Evolutionary conservation across 768 basidiomycete species (phyloP), one percentile per base, ranked within the genome.

Genomic region (Cystobasidium ongulense): DNA sequence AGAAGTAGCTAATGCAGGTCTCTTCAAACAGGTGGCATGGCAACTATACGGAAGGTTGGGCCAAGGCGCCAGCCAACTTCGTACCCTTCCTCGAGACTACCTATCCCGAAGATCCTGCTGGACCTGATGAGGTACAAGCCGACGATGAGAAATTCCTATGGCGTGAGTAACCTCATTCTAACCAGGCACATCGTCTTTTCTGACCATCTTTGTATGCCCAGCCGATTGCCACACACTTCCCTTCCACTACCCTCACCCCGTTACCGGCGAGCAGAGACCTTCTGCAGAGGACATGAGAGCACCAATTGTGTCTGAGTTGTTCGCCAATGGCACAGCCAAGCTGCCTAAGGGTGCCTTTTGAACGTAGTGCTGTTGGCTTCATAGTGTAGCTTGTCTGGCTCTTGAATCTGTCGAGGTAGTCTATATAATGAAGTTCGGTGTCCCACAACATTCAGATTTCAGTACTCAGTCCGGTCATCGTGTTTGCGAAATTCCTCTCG

Each of bases 171-270:
- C 59, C 13, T 11, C 33, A 25, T 11, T 11, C 23, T 23, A 27
- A 25, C 13, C 59, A 11, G 11, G 59, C 13, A 11, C 25, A 61
- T 11, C 13, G 13, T 46, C 43, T 46, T 13, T 46, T 61, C 23
- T 61, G 59, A 25, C 33, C 18, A 61, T 27, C 23, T n/a, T 61
- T 61, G 23, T 25, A 23, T 23, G 11, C 25, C 13, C 25, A 61
- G 38, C 57, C 53, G 70, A 72, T 33, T 62, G 53, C 7, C 70
- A 72, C 62, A 63, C 62, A 7, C 33, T 72, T 31, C 70, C 70
- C 21, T 72, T 72, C 70, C 70, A 72, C 43, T 72, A 72, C 62
- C 54, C 70, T 21, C 70, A 72, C 33, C 70, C 70, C 31, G 41
- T 72, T 23, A 72, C 70, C 8, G 70, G 70, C 35, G 36, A 72